Evolutionary conservation across 139 green algal genomes (phyloP).

Genomic region (Mesotaenium endlicherianum): DNA sequence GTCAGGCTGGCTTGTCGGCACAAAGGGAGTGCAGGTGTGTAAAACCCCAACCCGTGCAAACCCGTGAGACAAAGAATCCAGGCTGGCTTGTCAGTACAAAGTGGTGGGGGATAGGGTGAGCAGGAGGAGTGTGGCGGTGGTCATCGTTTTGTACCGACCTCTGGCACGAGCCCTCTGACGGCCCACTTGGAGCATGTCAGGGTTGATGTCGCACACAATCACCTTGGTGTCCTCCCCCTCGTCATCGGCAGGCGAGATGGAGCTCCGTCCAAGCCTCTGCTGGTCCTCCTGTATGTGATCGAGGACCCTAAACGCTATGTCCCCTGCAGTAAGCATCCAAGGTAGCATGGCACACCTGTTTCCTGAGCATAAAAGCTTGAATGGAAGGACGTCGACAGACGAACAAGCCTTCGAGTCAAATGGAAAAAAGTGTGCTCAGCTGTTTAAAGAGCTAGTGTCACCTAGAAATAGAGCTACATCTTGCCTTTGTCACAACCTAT

Average conservation of each 20-base stretch:
- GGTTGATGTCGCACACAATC: conserved; percentile 93
- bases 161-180: conserved; percentile 58
- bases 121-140: background rate
- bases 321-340: too few species aligned
- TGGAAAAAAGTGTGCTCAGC: too few species aligned
- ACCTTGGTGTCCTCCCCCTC: conserved; percentile 50
- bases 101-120: background rate
- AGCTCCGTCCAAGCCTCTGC: too few species aligned
- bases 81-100: background rate
- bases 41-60: background rate
- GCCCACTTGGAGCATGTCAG: conserved; percentile 86
- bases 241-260: background rate
- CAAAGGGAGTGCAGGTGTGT: background rate
- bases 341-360: too few species aligned
- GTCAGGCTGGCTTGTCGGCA: background rate
- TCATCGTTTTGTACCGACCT: background rate
- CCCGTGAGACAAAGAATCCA: background rate
- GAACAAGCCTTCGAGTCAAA: too few species aligned
- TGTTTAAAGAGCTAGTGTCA: too few species aligned
- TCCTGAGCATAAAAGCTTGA: too few species aligned
- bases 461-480: too few species aligned
- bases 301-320: too few species aligned
- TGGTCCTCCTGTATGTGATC: too few species aligned
- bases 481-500: too few species aligned
- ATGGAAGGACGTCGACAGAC: too few species aligned